phyloP scores from a whole-genome alignment of 177 flowering plant species.

The Vitis hybrid region DNA sequence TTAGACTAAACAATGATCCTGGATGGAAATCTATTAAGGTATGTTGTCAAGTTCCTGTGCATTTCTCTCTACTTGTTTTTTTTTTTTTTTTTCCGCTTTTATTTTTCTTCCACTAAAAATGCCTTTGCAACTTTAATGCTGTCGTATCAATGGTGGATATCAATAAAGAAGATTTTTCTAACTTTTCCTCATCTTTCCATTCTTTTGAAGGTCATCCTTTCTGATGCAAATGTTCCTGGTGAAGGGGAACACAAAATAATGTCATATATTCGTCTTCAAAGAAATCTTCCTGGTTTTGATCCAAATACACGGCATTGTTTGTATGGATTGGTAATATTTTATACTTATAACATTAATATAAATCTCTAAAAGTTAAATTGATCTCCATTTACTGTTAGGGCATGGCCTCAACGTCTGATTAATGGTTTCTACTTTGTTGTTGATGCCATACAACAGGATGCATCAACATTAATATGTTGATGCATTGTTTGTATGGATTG shows the following conservation, averaged over 20 bases:
- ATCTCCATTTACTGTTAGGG: neutral
- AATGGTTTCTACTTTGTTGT: neutral
- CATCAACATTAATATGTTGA: constrained; percentile 11
- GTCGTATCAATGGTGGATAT: neutral
- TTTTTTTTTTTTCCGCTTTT: neutral
- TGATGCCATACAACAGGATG: constrained; percentile 62
- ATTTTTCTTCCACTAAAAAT: neutral
- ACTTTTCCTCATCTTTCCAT: constrained; percentile 6
- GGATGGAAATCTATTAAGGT: constrained; percentile 97
- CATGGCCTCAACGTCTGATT: neutral
- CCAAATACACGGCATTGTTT: constrained; percentile 98
- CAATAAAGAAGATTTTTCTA: neutral
- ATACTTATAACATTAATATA: neutral
- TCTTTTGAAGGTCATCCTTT: constrained; percentile 85
- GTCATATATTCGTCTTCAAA: constrained; percentile 95
- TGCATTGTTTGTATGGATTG: constrained; percentile 63
- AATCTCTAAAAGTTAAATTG: neutral
- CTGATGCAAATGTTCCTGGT: constrained; percentile 99
- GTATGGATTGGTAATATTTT: constrained; percentile 77
- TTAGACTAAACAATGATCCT: constrained; percentile 84
- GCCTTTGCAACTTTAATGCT: neutral
- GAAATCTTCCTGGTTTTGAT: constrained; percentile 94
- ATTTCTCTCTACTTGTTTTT: neutral
- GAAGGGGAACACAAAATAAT: constrained; percentile 99
- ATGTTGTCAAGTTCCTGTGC: neutral